These are phyloP conservation scores for Aspergillus tamarii DNA, from an alignment of 2,329 filamentous ascomycete species.

Conservation along the genomic window DNA sequence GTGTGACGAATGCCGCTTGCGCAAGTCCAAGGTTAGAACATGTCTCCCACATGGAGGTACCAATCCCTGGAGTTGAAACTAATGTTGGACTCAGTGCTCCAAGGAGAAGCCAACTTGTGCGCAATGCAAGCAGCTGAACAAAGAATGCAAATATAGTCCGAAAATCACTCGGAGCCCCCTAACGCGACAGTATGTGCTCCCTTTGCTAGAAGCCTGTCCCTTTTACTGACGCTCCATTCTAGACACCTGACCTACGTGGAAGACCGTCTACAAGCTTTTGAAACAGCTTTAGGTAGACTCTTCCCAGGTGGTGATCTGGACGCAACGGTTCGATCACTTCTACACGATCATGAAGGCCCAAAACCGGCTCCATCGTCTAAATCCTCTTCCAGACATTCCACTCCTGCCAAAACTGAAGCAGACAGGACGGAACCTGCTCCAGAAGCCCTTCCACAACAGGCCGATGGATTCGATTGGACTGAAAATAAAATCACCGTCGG, in stretches of 20 bases:
- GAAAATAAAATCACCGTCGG: slow-evolving; percentile 44
- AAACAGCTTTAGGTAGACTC: slow-evolving; percentile 41
- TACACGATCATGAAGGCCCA: slow-evolving; percentile 40
- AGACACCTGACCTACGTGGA: slow-evolving; percentile 46
- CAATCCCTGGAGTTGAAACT: background rate
- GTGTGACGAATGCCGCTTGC: slow-evolving; percentile 46
- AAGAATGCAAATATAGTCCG: slow-evolving; percentile 47
- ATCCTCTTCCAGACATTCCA: slow-evolving; percentile 43
- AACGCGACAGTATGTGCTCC: slow-evolving; percentile 42
- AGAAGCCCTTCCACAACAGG: slow-evolving; percentile 49
- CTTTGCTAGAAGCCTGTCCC: background rate
- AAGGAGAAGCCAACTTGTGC: slow-evolving; percentile 45
- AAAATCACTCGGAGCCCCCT: slow-evolving; percentile 46
- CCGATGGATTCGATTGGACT: slow-evolving; percentile 44
- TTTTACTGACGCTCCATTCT: slow-evolving; percentile 1
- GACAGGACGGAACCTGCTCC: slow-evolving; percentile 41
- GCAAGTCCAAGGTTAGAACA: slow-evolving; percentile 42
- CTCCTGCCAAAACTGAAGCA: slow-evolving; percentile 37
- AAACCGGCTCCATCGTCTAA: slow-evolving; percentile 38
- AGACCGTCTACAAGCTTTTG: slow-evolving; percentile 43
- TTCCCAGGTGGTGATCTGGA: slow-evolving; percentile 46
- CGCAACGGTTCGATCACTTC: slow-evolving; percentile 40
- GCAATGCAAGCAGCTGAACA: slow-evolving; percentile 44
- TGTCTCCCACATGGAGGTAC: background rate
- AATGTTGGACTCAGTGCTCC: slow-evolving; percentile 36